These are phyloP conservation scores for Pseudogymnoascus sp. DNA, from an alignment of 2,329 filamentous ascomycete genomes.

Conservation along the genomic window DNA sequence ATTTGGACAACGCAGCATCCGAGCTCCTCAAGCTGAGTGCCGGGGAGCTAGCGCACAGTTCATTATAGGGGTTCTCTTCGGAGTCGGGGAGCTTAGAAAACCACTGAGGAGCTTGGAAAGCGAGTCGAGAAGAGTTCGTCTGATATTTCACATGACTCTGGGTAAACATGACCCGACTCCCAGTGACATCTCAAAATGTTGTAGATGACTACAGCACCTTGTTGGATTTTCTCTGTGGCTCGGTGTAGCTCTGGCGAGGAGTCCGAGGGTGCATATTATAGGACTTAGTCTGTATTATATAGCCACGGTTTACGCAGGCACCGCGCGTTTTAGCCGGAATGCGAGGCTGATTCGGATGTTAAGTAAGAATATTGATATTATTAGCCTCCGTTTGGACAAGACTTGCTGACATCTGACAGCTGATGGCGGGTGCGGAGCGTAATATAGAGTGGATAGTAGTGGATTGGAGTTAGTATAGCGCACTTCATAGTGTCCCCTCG, in stretches of 20 bases:
- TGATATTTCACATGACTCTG: background rate
- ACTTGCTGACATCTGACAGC: background rate
- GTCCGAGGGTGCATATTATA: background rate
- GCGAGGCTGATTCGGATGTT: background rate
- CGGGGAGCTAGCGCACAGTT: background rate
- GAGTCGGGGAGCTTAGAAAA: background rate
- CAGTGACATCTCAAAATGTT: background rate
- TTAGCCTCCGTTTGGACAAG: background rate
- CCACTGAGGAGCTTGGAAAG: background rate
- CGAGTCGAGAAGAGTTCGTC: background rate
- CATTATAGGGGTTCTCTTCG: background rate
- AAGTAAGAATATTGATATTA: background rate
- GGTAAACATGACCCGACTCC: background rate
- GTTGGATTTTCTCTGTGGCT: background rate
- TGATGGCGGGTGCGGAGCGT: background rate
- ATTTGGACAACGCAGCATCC: background rate
- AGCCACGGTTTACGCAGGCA: background rate
- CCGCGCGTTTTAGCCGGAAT: background rate
- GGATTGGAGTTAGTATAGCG: background rate
- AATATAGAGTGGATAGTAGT: background rate
- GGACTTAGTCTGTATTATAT: background rate
- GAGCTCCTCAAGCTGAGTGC: conserved; percentile 5
- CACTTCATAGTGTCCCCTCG: background rate
- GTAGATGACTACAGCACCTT: background rate
- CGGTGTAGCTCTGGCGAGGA: background rate